Evolutionary conservation across 164 flowering plant genomes (phyloP), one percentile per base, ranked within the genome.

Genomic region (Cinnamomum micranthum): DNA sequence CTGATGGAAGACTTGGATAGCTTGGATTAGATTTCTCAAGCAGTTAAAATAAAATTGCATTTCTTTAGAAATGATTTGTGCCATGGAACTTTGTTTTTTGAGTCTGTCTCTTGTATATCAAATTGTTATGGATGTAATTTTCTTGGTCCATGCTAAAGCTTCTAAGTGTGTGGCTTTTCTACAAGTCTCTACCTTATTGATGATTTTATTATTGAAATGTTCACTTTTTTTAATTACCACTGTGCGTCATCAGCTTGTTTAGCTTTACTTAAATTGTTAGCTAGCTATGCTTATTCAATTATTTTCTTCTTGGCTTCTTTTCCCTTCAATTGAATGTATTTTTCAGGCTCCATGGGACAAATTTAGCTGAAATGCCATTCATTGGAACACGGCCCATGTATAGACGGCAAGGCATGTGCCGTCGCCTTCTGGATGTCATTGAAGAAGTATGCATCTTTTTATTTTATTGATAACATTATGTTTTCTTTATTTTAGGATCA

Each of bases 311-410:
- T 70, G 69, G 62, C 35, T 35, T 35, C 47, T 35, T 6, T 35
- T 35, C 41, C 35, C 41, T 35, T 5, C 41, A 35, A 6, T 35
- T 35, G 41, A 35, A 35, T 35, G 25, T 25, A 13, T 17, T 19
- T 70, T 55, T 6, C 73, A 91, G 97, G 86, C 74, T 91, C 67
- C 94, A 84, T 74, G 97, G 94, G 13, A 80, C 77, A 17, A 77
- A 75, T 25, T 74, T 90, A 75, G 97, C 94, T 69, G 97, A 91
- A 81, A 91, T 91, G 92, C 97, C 97, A 66, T 91, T 90, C 74
- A 89, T 92, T 77, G 97, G 91, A 70, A 90, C 97, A 17, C 85
- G 93, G 35, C 78, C 85, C 77, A 80, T 71, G 25, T 87, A 88
- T 75, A 84, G 94, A 80, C 90, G 88, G 23, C 88, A 88, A 79